Percentiles rank a stretch among this genome's conserved stretches.
Conservation (phyloP, 225 moss, liverwort and hornwort species). For the Physcomitrium patens region DNA sequence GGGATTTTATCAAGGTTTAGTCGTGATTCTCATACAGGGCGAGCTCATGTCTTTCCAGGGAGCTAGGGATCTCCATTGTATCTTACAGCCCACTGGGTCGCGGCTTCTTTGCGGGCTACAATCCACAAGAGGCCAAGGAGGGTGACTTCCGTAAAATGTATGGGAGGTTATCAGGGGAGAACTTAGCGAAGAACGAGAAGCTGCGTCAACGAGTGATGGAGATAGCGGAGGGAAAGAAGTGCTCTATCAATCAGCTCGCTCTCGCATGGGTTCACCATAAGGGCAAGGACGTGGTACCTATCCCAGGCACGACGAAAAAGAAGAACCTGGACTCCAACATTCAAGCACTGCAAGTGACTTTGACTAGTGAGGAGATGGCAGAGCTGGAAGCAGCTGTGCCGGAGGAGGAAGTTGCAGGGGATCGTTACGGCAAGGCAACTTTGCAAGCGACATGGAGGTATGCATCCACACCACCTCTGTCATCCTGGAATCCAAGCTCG, state of each 20-base stretch:
- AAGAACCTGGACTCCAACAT: slow-evolving; percentile 56
- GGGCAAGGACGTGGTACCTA: slow-evolving; percentile 42
- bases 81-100: slow-evolving; percentile 35
- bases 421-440: neutral
- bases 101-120: slow-evolving; percentile 35
- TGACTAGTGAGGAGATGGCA: slow-evolving; percentile 37
- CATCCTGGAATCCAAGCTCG: slow-evolving; percentile 24
- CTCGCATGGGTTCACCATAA: slow-evolving; percentile 46
- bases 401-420: slow-evolving; percentile 31
- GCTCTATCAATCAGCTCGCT: slow-evolving; percentile 38
- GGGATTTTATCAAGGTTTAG: no score
- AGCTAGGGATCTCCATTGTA: slow-evolving; percentile 35
- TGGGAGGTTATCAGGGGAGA: slow-evolving; percentile 33
- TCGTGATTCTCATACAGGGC: no score
- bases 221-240: slow-evolving; percentile 37
- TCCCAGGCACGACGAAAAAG: slow-evolving; percentile 43
- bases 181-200: slow-evolving; percentile 32
- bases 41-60: slow-evolving; percentile 12
- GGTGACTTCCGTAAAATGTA: slow-evolving; percentile 18
- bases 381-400: slow-evolving; percentile 50
- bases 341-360: slow-evolving; percentile 27
- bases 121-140: slow-evolving; percentile 11
- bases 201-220: slow-evolving; percentile 27
- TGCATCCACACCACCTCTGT: slow-evolving; percentile 21
- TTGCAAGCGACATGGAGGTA: slow-evolving; percentile 28